Percentiles rank a stretch among this genome's conserved stretches.
Conservation (phyloP, 768 basidiomycete genomes). For the Termitomyces sp. region DNA sequence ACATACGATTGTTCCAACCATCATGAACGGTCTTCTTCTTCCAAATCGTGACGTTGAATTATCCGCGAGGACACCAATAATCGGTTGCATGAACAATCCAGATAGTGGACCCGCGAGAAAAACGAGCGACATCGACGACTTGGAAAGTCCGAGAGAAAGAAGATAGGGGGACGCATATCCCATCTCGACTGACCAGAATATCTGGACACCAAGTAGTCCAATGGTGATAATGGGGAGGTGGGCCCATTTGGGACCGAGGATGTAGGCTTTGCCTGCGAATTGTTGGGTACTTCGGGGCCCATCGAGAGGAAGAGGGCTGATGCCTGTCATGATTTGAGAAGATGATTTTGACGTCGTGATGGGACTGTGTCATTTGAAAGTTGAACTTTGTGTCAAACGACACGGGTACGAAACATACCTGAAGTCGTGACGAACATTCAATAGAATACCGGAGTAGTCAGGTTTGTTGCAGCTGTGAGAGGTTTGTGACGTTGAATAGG, state of each 20-base stretch:
- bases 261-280: conserved; percentile 42
- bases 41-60: conserved; percentile 80
- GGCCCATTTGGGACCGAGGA: conserved; percentile 63
- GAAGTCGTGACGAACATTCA: neutral
- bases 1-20: conserved; percentile 62
- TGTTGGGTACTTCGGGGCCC: conserved; percentile 2
- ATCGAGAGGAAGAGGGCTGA: conserved; percentile 3
- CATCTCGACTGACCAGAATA: conserved; percentile 95
- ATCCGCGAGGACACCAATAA: conserved; percentile 87
- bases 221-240: conserved; percentile 69
- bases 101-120: conserved; percentile 91
- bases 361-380: neutral
- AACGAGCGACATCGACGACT: conserved; percentile 83
- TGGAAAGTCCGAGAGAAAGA: conserved; percentile 80
- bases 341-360: neutral
- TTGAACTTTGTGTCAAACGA: neutral
- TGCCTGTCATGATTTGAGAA: conserved; percentile 8
- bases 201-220: conserved; percentile 78
- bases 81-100: conserved; percentile 85
- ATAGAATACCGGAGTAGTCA: neutral
- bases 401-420: neutral
- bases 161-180: conserved; percentile 88
- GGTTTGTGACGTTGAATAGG: neutral
- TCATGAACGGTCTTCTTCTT: conserved; percentile 81
- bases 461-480: neutral